Conservation (phyloP, 2,329 filamentous ascomycete species). For the Fusarium robinianum region DNA sequence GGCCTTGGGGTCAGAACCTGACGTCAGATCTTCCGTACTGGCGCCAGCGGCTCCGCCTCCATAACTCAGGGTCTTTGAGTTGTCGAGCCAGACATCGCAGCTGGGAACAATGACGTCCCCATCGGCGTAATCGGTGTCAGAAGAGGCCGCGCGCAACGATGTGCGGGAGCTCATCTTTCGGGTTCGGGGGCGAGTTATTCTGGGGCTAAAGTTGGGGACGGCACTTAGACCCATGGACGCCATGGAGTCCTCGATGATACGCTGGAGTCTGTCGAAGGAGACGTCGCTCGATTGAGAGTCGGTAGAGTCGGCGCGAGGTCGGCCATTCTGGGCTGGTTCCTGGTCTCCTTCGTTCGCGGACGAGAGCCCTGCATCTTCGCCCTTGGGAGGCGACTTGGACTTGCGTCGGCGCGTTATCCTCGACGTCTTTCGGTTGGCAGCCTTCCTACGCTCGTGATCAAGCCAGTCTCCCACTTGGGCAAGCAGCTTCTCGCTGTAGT, state of each 20-base stretch:
- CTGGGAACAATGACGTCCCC: conserved; percentile 81
- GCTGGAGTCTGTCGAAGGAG: conserved; percentile 79
- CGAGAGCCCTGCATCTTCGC: conserved; percentile 15
- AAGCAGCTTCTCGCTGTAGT: conserved; percentile 62
- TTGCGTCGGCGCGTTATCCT: conserved; percentile 47
- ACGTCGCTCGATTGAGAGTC: conserved; percentile 70
- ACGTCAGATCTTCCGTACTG: conserved; percentile 46
- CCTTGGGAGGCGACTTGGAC: conserved; percentile 45
- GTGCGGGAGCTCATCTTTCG: conserved; percentile 38
- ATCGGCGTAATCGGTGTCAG: conserved; percentile 84
- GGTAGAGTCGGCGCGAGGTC: conserved; percentile 57
- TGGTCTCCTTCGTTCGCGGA: conserved; percentile 30
- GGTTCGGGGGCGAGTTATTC: conserved; percentile 49
- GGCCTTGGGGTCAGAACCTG: conserved; percentile 46
- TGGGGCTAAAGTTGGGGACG: conserved; percentile 50
- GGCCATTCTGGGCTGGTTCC: conserved; percentile 20
- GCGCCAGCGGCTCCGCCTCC: conserved; percentile 55
- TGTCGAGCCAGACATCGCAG: conserved; percentile 85
- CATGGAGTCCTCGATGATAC: conserved; percentile 74
- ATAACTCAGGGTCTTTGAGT: conserved; percentile 85
- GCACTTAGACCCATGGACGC: conserved; percentile 55
- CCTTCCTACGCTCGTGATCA: conserved; percentile 72
- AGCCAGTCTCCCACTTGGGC: conserved; percentile 83
- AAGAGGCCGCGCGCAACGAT: conserved; percentile 61
- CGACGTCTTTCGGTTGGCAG: conserved; percentile 53